Evolutionary conservation across 2,329 filamentous ascomycete genomes (phyloP).

Genomic region (Epichloe amarillans): DNA sequence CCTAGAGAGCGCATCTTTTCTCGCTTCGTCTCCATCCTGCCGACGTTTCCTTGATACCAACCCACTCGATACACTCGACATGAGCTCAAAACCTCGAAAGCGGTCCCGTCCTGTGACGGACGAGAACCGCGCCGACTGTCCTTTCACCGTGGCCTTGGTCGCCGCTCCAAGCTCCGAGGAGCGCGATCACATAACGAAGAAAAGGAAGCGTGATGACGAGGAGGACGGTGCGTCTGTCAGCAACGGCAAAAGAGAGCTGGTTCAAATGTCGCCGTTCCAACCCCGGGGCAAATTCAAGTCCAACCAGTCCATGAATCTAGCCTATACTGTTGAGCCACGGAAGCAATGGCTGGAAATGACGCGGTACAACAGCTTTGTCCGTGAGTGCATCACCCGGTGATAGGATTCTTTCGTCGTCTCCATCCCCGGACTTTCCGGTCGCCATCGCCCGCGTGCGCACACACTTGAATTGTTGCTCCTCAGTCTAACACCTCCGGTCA

Average conservation of each 20-base stretch:
- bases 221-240: slow-evolving; percentile 19
- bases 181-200: slow-evolving; percentile 31
- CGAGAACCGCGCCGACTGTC: slow-evolving; percentile 43
- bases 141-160: slow-evolving; percentile 30
- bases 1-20: slow-evolving; percentile 2
- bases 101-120: slow-evolving; percentile 35
- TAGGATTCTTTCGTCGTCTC: neutral
- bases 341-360: slow-evolving; percentile 46
- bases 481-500: slow-evolving; percentile 13
- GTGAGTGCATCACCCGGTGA: slow-evolving; percentile 26
- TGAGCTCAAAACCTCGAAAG: slow-evolving; percentile 30
- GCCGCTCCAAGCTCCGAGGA: slow-evolving; percentile 17
- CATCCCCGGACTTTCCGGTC: neutral
- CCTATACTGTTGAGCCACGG: slow-evolving; percentile 39
- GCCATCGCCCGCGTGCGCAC: neutral
- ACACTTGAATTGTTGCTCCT: neutral
- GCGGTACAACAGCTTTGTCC: slow-evolving; percentile 46
- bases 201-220: slow-evolving; percentile 32
- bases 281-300: slow-evolving; percentile 42
- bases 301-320: slow-evolving; percentile 39
- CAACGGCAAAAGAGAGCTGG: slow-evolving; percentile 29
- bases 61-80: slow-evolving; percentile 9
- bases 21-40: neutral
- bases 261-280: slow-evolving; percentile 41
- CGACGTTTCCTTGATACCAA: slow-evolving; percentile 1